Evolutionary conservation across 768 basidiomycete species (phyloP).

Genomic region (Boletellus ananiceps): DNA sequence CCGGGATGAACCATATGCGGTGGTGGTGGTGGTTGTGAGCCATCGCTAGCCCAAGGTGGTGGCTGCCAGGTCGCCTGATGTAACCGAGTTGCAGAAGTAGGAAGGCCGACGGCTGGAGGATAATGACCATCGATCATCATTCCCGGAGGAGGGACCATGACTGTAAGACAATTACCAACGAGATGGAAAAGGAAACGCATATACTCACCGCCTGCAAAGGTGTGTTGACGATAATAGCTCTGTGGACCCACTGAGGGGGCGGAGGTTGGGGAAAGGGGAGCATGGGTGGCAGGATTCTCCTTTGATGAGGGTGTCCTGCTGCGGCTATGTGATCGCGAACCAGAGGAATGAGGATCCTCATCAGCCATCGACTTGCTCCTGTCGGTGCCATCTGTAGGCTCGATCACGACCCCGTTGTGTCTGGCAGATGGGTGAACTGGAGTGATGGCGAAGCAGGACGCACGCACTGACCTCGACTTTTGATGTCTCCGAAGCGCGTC

Average conservation of each 20-base stretch:
- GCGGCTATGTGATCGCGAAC: constrained; percentile 46
- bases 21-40: constrained; percentile 33
- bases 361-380: constrained; percentile 19
- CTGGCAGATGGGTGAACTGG: constrained; percentile 22
- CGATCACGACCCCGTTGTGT: constrained; percentile 66
- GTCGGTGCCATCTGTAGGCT: constrained; percentile 35
- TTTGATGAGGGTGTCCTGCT: constrained; percentile 45
- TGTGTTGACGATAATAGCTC: constrained; percentile 66
- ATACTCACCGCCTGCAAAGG: constrained; percentile 40
- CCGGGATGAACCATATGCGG: constrained; percentile 31
- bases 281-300: constrained; percentile 34
- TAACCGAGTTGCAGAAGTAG: constrained; percentile 50
- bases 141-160: constrained; percentile 41
- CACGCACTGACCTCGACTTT: constrained; percentile 58
- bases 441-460: constrained; percentile 1
- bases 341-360: constrained; percentile 33
- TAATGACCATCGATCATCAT: constrained; percentile 41
- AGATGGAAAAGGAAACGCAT: neutral
- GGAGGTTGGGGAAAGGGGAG: constrained; percentile 33
- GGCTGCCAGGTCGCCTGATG: constrained; percentile 41
- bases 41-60: constrained; percentile 35
- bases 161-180: constrained; percentile 23
- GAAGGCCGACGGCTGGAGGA: constrained; percentile 40
- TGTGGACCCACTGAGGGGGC: constrained; percentile 36
- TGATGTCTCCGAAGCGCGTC: constrained; percentile 78